Evolutionary conservation across 306 rosid species (phyloP).

Genomic region (Gleditsia sinensis): DNA sequence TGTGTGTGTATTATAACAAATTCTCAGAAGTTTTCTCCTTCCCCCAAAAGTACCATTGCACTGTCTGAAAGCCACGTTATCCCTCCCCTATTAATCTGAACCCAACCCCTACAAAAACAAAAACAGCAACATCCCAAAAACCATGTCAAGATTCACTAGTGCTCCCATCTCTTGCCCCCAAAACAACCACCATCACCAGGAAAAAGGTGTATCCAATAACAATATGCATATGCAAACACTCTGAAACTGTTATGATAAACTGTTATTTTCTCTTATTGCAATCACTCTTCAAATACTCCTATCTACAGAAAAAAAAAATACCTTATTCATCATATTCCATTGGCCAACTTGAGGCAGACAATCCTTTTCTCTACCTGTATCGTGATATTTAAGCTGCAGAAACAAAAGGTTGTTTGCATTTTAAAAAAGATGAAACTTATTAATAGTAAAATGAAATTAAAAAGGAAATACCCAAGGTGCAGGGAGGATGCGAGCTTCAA

Average conservation of each 20-base stretch:
- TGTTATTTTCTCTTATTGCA: not conserved
- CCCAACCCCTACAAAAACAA: too few relatives aligned
- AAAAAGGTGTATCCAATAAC: too few relatives aligned
- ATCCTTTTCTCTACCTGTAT: slow-evolving; percentile 69
- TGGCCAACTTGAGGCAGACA: slow-evolving; percentile 81
- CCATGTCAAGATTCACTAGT: too few relatives aligned
- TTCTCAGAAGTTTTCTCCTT: too few relatives aligned
- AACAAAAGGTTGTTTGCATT: not conserved
- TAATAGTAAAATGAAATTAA: not conserved
- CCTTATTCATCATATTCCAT: slow-evolving; percentile 87
- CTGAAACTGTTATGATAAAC: not conserved
- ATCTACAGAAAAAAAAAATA: not conserved
- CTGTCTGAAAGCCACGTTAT: too few relatives aligned
- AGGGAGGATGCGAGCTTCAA: slow-evolving; percentile 98
- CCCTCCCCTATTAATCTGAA: too few relatives aligned
- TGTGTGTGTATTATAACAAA: too few relatives aligned
- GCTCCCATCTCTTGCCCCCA: too few relatives aligned
- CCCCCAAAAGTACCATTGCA: too few relatives aligned
- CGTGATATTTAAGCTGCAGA: slow-evolving; percentile 70
- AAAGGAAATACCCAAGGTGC: slow-evolving; percentile 73
- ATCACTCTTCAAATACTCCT: not conserved
- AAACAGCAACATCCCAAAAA: too few relatives aligned
- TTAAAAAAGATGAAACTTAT: not conserved
- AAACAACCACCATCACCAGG: too few relatives aligned
- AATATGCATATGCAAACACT: not conserved